A percentile compares a stretch with the other conserved stretches of the same genome.
Evolutionary conservation across 768 basidiomycete species (phyloP).

Genomic region (Tricholoma matsutake): DNA sequence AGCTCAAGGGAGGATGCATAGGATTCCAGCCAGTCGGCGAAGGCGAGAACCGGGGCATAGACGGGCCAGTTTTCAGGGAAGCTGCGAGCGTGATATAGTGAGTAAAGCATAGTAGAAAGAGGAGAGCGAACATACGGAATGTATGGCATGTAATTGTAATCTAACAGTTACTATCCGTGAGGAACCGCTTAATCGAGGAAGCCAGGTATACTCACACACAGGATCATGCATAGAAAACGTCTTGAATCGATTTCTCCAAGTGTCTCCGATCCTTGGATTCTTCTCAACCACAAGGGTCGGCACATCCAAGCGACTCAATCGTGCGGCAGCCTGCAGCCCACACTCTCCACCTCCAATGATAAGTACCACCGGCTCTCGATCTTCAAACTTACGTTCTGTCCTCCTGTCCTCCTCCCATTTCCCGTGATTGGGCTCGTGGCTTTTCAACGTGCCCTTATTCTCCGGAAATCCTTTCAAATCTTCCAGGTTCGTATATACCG

Average conservation of each 20-base stretch:
- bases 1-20: conserved; percentile 61
- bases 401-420: conserved; percentile 49
- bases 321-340: conserved; percentile 58
- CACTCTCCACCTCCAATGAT: conserved; percentile 56
- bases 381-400: conserved; percentile 40
- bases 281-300: conserved; percentile 58
- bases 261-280: conserved; percentile 49
- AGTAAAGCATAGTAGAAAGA: background rate
- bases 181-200: background rate
- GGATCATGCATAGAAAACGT: conserved; percentile 53
- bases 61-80: conserved; percentile 62
- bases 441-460: conserved; percentile 45
- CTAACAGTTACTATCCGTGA: conserved; percentile 21
- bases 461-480: conserved; percentile 52
- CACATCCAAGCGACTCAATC: conserved; percentile 60
- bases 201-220: conserved; percentile 33
- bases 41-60: conserved; percentile 44
- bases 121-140: conserved; percentile 34
- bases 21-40: conserved; percentile 67
- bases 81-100: conserved; percentile 31
- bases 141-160: conserved; percentile 57
- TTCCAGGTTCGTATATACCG: conserved; percentile 50
- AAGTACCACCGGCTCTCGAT: conserved; percentile 49
- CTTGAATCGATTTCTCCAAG: conserved; percentile 60
- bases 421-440: conserved; percentile 38